phyloP scores from a whole-genome alignment of 1,284 basidiomycete genomes.

The Ustilago cynodontis region DNA sequence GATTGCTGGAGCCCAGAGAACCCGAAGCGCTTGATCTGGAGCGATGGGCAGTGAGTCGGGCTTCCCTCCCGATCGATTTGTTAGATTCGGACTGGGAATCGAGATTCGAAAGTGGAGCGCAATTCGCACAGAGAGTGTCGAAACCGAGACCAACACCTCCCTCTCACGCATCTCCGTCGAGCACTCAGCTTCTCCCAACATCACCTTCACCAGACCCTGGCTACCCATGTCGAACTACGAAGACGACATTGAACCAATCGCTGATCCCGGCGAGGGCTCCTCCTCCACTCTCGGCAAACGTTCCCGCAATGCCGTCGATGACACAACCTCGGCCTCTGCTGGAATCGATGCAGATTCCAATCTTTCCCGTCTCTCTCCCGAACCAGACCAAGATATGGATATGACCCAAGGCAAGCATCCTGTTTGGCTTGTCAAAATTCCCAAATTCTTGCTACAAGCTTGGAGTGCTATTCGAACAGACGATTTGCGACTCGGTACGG shows the following conservation, averaged over 20 bases:
- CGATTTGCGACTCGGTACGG: conserved; percentile 72
- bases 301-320: conserved; percentile 9
- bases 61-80: too few relatives aligned
- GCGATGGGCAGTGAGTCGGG: not conserved
- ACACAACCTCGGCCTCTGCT: not conserved
- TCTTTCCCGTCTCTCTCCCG: conserved; percentile 50
- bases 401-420: conserved; percentile 52
- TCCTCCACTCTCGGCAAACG: conserved; percentile 39
- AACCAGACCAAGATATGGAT: conserved; percentile 68
- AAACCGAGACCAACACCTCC: not conserved
- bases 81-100: not conserved
- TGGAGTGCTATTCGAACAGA: conserved; percentile 72
- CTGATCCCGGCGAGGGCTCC: conserved; percentile 35
- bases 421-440: conserved; percentile 71
- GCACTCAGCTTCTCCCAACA: not conserved
- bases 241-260: conserved; percentile 54
- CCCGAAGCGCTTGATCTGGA: conserved; percentile 42
- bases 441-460: conserved; percentile 73
- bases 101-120: conserved; percentile 10
- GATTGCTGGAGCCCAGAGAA: conserved; percentile 41
- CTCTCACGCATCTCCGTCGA: too few relatives aligned
- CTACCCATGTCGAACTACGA: conserved; percentile 51
- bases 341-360: not conserved
- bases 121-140: not conserved
- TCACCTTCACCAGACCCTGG: not conserved